phyloP scores from a whole-genome alignment of 169 alveolate species.

The Perkinsus marinus region DNA sequence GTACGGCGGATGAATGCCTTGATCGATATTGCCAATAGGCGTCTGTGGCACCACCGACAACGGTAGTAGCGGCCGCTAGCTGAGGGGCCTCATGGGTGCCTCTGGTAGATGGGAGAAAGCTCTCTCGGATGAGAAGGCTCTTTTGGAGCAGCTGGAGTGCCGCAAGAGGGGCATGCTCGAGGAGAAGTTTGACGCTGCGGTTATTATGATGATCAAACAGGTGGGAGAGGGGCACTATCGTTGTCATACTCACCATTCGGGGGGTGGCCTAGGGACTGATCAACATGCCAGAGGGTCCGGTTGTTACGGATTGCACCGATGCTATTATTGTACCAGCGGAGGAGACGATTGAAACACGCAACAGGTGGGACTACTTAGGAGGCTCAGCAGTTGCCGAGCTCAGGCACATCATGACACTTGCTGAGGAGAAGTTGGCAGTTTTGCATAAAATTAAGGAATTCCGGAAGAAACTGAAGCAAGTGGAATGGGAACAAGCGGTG shows the following conservation, averaged over 20 bases:
- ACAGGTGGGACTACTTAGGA: conserved; percentile 19
- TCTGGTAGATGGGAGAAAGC: neutral
- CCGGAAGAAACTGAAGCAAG: conserved; percentile 12
- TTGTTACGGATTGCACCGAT: conserved; percentile 62
- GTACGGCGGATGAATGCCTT: neutral
- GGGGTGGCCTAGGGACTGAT: conserved; percentile 44
- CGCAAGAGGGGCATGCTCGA: conserved; percentile 34
- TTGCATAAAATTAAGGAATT: conserved; percentile 8
- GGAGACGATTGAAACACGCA: conserved; percentile 56
- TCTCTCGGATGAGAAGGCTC: neutral
- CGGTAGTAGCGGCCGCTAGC: neutral
- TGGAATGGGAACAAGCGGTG: conserved; percentile 36
- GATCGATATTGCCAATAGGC: neutral
- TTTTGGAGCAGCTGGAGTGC: conserved; percentile 4
- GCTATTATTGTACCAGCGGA: conserved; percentile 56
- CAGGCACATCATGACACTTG: neutral
- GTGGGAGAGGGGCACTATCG: neutral
- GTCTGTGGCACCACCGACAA: neutral
- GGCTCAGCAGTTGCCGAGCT: neutral
- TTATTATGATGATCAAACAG: conserved; percentile 44
- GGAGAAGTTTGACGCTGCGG: conserved; percentile 50
- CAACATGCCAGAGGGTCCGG: conserved; percentile 59
- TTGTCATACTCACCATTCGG: neutral
- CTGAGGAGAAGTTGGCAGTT: neutral
- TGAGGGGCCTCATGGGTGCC: no score